These are phyloP conservation scores for Clavispora phyllophila DNA, from an alignment of 805 yeast genomes.

Conservation along the genomic window DNA sequence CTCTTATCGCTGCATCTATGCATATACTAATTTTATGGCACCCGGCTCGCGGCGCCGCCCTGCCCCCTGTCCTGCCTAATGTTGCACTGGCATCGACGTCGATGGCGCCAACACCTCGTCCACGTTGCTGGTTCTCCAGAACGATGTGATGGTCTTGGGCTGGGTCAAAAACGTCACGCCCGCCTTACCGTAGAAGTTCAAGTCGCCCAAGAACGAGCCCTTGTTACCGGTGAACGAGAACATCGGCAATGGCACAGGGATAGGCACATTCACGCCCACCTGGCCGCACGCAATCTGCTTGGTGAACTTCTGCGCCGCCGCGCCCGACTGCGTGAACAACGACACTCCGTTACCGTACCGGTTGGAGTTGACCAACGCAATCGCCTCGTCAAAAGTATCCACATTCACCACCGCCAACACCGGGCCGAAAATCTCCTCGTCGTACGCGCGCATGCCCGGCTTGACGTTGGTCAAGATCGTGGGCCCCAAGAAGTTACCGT, in stretches of 20 bases:
- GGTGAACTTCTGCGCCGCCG: slow-evolving; percentile 66
- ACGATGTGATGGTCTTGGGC: slow-evolving; percentile 67
- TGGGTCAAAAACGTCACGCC: slow-evolving; percentile 69
- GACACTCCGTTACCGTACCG: slow-evolving; percentile 69
- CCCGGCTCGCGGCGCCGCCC: no score
- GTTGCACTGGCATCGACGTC: slow-evolving; percentile 66
- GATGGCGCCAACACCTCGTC: slow-evolving; percentile 46
- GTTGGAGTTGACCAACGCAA: slow-evolving; percentile 53
- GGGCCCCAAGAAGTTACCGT: slow-evolving; percentile 71
- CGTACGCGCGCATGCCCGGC: slow-evolving; percentile 68
- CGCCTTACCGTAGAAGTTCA: slow-evolving; percentile 76
- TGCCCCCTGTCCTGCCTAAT: slow-evolving; percentile 23
- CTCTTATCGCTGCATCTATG: no score
- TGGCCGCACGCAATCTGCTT: slow-evolving; percentile 69
- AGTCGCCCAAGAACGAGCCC: slow-evolving; percentile 71
- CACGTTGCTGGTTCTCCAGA: slow-evolving; percentile 56
- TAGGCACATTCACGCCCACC: slow-evolving; percentile 74
- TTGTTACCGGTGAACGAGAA: slow-evolving; percentile 75
- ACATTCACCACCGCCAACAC: slow-evolving; percentile 59
- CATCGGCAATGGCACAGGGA: slow-evolving; percentile 79
- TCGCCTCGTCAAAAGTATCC: slow-evolving; percentile 65
- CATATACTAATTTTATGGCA: no score
- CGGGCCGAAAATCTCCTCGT: slow-evolving; percentile 75
- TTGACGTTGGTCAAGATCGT: slow-evolving; percentile 57
- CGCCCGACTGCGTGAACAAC: slow-evolving; percentile 64